phyloP scores from a whole-genome alignment of 2,329 filamentous ascomycete species.

The Scedosporium dehoogii region DNA sequence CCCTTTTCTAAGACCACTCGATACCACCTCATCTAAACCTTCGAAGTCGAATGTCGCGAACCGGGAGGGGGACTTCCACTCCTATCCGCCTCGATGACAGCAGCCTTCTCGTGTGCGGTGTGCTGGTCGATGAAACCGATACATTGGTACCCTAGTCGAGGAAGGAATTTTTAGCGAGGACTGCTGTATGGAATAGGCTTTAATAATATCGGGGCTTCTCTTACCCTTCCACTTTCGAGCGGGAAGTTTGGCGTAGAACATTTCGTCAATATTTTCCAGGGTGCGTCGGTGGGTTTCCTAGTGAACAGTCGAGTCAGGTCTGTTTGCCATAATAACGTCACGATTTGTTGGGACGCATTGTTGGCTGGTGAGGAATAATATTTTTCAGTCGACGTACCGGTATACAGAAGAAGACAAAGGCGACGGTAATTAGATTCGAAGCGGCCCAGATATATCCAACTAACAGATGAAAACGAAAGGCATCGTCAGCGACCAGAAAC shows the following conservation, averaged over 20 bases:
- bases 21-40: not conserved
- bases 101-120: constrained; percentile 2
- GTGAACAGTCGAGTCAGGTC: not conserved
- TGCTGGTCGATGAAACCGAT: not conserved
- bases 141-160: constrained; percentile 2
- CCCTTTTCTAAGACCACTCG: too few species aligned
- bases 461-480: not conserved
- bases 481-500: not conserved
- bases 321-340: not conserved
- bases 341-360: not conserved
- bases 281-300: constrained; percentile 8
- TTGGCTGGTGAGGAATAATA: not conserved
- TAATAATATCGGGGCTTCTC: not conserved
- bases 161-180: not conserved
- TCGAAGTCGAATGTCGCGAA: not conserved
- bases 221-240: constrained; percentile 8
- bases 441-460: constrained; percentile 8
- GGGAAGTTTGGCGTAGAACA: constrained; percentile 8
- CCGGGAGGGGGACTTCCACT: not conserved
- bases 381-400: constrained; percentile 1
- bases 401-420: constrained; percentile 8
- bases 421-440: constrained; percentile 6
- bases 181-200: too few species aligned
- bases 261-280: constrained; percentile 8
- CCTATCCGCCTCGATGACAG: not conserved